phyloP scores from a whole-genome alignment of 2,329 filamentous ascomycete species.

The Botrytis aclada region DNA sequence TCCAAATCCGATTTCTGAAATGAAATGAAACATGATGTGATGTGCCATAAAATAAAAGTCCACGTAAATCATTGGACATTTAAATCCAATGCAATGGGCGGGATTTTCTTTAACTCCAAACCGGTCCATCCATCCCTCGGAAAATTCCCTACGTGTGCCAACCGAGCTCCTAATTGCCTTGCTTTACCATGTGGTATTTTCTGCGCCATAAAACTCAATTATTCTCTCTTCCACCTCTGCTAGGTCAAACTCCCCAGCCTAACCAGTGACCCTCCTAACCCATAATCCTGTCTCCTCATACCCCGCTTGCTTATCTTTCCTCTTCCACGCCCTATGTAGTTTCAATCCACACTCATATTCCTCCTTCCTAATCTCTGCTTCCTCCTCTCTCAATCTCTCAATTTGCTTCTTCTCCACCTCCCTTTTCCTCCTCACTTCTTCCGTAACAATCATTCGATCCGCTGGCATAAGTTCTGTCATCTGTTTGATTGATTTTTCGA shows the following conservation, averaged over 20 bases:
- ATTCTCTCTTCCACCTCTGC: not conserved
- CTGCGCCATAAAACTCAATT: too few relatives aligned
- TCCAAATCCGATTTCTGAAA: not conserved
- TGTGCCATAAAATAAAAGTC: not conserved
- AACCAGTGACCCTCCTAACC: constrained; percentile 73
- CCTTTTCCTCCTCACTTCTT: constrained; percentile 58
- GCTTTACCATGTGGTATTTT: not conserved
- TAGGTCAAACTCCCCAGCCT: not conserved
- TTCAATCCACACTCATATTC: constrained; percentile 77
- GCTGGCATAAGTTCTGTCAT: constrained; percentile 75
- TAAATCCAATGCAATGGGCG: not conserved
- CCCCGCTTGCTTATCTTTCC: constrained; percentile 63
- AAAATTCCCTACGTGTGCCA: not conserved
- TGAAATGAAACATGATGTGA: not conserved
- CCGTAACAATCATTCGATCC: constrained; percentile 64
- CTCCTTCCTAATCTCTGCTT: constrained; percentile 70
- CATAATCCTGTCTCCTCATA: constrained; percentile 69
- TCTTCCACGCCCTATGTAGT: constrained; percentile 71
- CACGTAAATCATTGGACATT: not conserved
- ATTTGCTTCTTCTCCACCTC: constrained; percentile 61
- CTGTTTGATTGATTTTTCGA: constrained; percentile 69
- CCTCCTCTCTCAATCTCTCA: constrained; percentile 60
- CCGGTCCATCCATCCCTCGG: not conserved
- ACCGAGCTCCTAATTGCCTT: not conserved
- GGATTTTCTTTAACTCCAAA: not conserved